Base-by-base conservation (phyloP, 306 rosid genomes). In the Sicyos baderoa region DNA sequence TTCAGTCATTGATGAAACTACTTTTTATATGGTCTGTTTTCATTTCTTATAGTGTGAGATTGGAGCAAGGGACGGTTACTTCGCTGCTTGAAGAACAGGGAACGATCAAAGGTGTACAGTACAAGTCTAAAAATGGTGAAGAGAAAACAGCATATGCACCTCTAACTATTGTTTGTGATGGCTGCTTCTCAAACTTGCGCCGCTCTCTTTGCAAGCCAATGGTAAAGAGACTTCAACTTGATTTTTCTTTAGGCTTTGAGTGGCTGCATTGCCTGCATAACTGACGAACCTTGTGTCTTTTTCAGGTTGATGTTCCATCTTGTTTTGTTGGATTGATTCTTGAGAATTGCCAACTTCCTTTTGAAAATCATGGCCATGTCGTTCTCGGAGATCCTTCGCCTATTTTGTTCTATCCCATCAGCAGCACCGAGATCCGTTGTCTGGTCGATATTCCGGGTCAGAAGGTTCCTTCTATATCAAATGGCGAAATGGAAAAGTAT, bases 141-240 rank as follows among this genome's bases (percentile, higher is more conserved):
- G 95, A 82, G 70, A 72, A 83, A 78, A 80, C 82, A 29, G 83
- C 95, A 52, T 78, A 78, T 79, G 96, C 96, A 14, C 97, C 96
- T 55, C 82, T 92, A 56, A 89, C 96, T 40, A 79, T 92, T 80
- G 95, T 92, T 68, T 92, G 98, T 75, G 96, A 92, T 76, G 98
- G 98, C 16, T 92, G 98, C 78, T 92, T 92, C 88, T 92, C 96
- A 77, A 92, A 89, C 84, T 74, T 92, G 86, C 88, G 98, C 3
- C 95, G 93, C 54, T 79, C 96, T 70, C 98, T 92, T 57, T 92
- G 95, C 71, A 78, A 82, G 54, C 93, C 98, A n/a, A 81, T 86
- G 96, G 98, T 89, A 59, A 67, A 76, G 52, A 66, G 76, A 71
- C 62, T 47, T 71, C 72, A 59, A 69, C 4, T 22, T 19, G 29